These are phyloP conservation scores for Cardamine chenopodiifolia DNA, from an alignment of 345 rosid species.

Conservation along the genomic window DNA sequence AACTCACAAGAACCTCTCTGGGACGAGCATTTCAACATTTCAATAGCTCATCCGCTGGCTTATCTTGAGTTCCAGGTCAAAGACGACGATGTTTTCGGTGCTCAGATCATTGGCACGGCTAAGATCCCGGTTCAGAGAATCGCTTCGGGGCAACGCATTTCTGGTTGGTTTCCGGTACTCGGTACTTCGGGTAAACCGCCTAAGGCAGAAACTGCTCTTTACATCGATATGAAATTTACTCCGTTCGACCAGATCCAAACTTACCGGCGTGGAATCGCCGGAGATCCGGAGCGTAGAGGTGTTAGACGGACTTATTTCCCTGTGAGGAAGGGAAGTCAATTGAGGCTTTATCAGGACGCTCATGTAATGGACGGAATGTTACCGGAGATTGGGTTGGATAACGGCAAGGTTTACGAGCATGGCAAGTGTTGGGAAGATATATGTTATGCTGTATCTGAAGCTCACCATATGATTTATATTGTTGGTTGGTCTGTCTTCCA, in stretches of 20 bases:
- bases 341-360: constrained; percentile 90
- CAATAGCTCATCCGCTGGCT: constrained; percentile 67
- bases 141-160: constrained; percentile 48
- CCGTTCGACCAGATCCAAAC: constrained; percentile 58
- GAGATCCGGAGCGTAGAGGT: constrained; percentile 66
- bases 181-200: constrained; percentile 56
- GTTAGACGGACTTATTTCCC: constrained; percentile 79
- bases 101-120: constrained; percentile 62
- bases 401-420: constrained; percentile 50
- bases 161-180: constrained; percentile 55
- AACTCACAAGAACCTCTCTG: constrained; percentile 68
- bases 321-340: constrained; percentile 62
- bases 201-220: constrained; percentile 55
- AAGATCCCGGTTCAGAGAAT: constrained; percentile 57
- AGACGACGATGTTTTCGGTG: constrained; percentile 83
- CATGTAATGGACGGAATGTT: constrained; percentile 55
- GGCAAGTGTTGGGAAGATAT: constrained; percentile 93
- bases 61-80: constrained; percentile 79
- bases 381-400: constrained; percentile 57
- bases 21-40: constrained; percentile 68
- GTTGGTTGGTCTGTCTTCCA: constrained; percentile 90
- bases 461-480: constrained; percentile 91
- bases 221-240: constrained; percentile 65
- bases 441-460: constrained; percentile 80
- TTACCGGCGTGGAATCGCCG: constrained; percentile 59